phyloP scores from a whole-genome alignment of 441 rosid genomes.

The Viola pubescens region DNA sequence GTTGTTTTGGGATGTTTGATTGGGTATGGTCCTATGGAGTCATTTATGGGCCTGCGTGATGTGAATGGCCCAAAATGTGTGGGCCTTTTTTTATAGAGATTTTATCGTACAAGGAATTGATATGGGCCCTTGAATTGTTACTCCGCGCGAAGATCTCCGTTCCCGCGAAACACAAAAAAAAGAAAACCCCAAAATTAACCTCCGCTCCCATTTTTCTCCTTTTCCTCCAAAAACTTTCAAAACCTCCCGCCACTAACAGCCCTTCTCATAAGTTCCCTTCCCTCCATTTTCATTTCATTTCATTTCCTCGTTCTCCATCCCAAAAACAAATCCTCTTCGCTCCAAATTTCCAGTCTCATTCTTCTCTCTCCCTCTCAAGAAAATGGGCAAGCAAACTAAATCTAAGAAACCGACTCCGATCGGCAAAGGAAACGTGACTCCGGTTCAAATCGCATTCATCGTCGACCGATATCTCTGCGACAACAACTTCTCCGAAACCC shows the following conservation, averaged over 20 bases:
- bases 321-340: neutral
- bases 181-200: too few relatives aligned
- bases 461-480: conserved; percentile 77
- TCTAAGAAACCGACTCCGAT: conserved; percentile 28
- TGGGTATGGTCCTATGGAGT: neutral
- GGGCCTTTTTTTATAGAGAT: too few relatives aligned
- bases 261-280: neutral
- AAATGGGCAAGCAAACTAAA: conserved; percentile 53
- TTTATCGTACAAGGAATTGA: too few relatives aligned
- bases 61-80: too few relatives aligned
- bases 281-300: neutral
- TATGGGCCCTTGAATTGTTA: too few relatives aligned
- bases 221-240: conserved; percentile 1
- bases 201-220: too few relatives aligned
- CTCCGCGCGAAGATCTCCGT: too few relatives aligned
- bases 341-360: neutral
- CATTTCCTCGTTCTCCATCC: neutral
- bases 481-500: conserved; percentile 48
- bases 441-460: conserved; percentile 67
- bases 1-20: neutral
- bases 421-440: conserved; percentile 65
- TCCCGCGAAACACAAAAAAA: neutral
- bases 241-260: conserved; percentile 1
- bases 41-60: too few relatives aligned
- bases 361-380: neutral